Evolutionary conservation across 805 yeast genomes (phyloP).

Genomic region (Saccharomycopsis guyanensis): DNA sequence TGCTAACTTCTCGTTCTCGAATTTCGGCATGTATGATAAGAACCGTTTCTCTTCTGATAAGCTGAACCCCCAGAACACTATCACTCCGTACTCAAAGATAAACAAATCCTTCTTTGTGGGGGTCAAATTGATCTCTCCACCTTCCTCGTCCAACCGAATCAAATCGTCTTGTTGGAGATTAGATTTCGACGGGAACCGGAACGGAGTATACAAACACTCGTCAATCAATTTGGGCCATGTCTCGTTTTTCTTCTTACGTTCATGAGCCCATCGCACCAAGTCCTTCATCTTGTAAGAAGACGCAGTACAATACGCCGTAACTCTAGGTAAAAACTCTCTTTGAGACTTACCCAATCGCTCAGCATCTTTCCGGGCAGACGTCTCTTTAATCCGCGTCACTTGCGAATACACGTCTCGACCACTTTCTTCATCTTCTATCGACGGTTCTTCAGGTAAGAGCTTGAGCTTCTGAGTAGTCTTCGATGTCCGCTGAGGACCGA

Average conservation of each 20-base stretch:
- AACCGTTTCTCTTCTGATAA: constrained; percentile 77
- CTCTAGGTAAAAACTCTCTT: constrained; percentile 80
- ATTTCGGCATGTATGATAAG: constrained; percentile 75
- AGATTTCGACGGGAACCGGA: constrained; percentile 30
- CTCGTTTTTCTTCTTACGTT: constrained; percentile 51
- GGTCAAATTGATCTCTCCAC: constrained; percentile 88
- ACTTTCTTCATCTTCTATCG: constrained; percentile 29
- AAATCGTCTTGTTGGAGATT: constrained; percentile 29
- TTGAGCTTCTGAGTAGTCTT: constrained; percentile 69
- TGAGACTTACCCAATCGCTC: constrained; percentile 75
- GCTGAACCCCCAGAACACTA: constrained; percentile 93
- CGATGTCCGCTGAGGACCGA: constrained; percentile 69
- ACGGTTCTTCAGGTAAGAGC: constrained; percentile 55
- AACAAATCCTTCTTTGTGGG: constrained; percentile 72
- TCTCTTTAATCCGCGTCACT: constrained; percentile 73
- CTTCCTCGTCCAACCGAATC: constrained; percentile 82
- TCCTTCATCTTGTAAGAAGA: constrained; percentile 89
- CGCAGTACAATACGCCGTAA: constrained; percentile 94
- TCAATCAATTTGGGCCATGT: constrained; percentile 85
- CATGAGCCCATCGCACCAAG: constrained; percentile 75
- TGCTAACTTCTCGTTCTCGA: constrained; percentile 86
- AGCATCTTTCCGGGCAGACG: constrained; percentile 88
- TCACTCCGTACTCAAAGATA: constrained; percentile 94
- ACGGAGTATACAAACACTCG: constrained; percentile 92
- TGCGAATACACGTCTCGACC: constrained; percentile 69